These are phyloP conservation scores for Lactifluus subvellereus DNA, from an alignment of 768 basidiomycete genomes.

Conservation along the genomic window DNA sequence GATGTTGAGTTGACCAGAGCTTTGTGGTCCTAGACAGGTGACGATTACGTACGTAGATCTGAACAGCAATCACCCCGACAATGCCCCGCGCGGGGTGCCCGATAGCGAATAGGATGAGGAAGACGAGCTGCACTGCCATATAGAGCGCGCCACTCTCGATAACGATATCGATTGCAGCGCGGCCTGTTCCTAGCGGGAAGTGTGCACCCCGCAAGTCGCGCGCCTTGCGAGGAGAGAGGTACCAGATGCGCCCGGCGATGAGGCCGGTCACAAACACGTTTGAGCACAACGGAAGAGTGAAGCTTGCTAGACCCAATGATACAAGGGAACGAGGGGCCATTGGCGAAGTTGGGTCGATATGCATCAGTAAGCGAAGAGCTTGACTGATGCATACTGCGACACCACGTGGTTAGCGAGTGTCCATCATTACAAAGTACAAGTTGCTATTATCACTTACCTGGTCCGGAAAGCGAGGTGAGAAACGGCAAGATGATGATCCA, in stretches of 20 bases:
- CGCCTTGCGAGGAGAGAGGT: conserved; percentile 23
- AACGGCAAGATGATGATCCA: conserved; percentile 34
- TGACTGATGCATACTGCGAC: background rate
- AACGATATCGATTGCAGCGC: conserved; percentile 32
- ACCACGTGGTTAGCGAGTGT: background rate
- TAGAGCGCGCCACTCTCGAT: conserved; percentile 39
- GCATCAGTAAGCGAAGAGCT: background rate
- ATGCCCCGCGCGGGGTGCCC: conserved; percentile 34
- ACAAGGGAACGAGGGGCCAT: background rate
- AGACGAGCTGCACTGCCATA: conserved; percentile 37
- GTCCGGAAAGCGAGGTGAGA: conserved; percentile 31
- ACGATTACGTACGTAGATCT: conserved; percentile 35
- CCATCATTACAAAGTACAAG: background rate
- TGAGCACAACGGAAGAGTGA: conserved; percentile 36
- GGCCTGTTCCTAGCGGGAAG: background rate
- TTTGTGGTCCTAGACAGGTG: background rate
- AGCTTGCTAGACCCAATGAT: conserved; percentile 36
- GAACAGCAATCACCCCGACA: conserved; percentile 34
- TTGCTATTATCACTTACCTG: conserved; percentile 31
- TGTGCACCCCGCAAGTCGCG: background rate
- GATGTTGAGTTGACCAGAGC: too few relatives aligned
- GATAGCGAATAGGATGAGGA: conserved; percentile 37
- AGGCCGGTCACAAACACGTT: conserved; percentile 40
- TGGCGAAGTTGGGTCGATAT: background rate
- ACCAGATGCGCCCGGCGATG: conserved; percentile 39